Conservation (phyloP, 2,329 filamentous ascomycete species). For the Rasamsonia emersonii region DNA sequence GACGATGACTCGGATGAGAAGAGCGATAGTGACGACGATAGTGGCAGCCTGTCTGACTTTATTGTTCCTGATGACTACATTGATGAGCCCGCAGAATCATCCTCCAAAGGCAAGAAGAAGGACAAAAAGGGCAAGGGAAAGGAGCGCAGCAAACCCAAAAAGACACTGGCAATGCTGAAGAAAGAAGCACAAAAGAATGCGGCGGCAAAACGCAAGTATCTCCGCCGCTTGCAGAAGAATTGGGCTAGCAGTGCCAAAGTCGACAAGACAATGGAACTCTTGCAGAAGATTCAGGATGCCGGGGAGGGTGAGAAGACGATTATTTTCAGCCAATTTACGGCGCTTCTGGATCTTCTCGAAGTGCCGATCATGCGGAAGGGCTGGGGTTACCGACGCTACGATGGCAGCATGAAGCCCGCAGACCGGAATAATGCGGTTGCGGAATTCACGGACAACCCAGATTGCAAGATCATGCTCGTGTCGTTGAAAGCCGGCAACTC, state of each 20-base stretch:
- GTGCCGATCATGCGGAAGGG: constrained; percentile 55
- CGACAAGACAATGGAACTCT: constrained; percentile 57
- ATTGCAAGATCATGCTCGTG: constrained; percentile 63
- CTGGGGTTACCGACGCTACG: constrained; percentile 60
- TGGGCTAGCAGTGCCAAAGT: constrained; percentile 72
- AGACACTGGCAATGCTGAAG: constrained; percentile 58
- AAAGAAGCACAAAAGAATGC: constrained; percentile 56
- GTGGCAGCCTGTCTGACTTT: constrained; percentile 15
- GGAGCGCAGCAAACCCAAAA: constrained; percentile 39
- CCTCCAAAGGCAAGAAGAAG: constrained; percentile 18
- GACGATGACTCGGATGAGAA: constrained; percentile 20
- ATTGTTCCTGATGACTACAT: constrained; percentile 17
- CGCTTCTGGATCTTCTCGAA: constrained; percentile 68
- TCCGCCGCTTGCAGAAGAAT: constrained; percentile 56
- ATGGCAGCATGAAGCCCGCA: constrained; percentile 62
- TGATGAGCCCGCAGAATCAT: constrained; percentile 10
- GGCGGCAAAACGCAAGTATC: constrained; percentile 59
- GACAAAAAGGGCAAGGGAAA: constrained; percentile 34
- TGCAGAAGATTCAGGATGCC: constrained; percentile 43
- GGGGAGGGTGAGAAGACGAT: constrained; percentile 63
- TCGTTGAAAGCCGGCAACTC: constrained; percentile 76
- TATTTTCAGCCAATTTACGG: constrained; percentile 75
- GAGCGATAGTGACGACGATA: constrained; percentile 21
- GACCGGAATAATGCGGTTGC: constrained; percentile 59
- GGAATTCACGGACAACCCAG: constrained; percentile 55